Base-by-base conservation (phyloP, 768 basidiomycete species). In the Baorangia bicolor region DNA sequence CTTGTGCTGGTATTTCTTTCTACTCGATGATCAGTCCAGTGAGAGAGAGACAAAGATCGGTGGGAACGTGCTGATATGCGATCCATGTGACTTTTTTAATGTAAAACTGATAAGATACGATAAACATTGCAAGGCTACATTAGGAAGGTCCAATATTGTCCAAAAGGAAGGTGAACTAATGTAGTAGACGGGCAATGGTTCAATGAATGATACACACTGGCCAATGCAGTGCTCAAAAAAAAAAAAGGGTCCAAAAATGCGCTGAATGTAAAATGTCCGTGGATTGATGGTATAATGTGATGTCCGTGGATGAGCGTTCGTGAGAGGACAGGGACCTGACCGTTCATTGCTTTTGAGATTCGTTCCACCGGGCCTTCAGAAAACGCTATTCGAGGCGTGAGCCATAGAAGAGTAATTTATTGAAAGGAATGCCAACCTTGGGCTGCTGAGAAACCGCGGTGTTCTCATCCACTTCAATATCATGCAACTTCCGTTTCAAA, bases 401-500 rank as follows among this genome's bases (percentile, higher is more conserved):
- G 51, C 3, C 13, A 8, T 13, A 11, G 7, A 31, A 20, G 7
- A 9, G 28, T 9, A 23, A 1, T 30, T 11, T 12, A 27, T 14
- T 9, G 18, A 27, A 25, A 13, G 12, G 25, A 37, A 28, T 2
- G 28, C 54, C 20, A 14, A 65, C 68, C 58, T 69, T 71, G 51
- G 60, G 65, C 10, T 58, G 57, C 8, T 56, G 45, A 25, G 46
- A 14, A 31, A 14, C 25, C 11, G 33, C 8, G 3, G 12, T 11
- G 13, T 6, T 12, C 1, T 16, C 53, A 4, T 60, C 60, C 0
- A 9, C 23, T 8, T 65, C 68, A 4, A 37, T 3, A 20, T 63
- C 68, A 16, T 65, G 56, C 14, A 61, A 28, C 45, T 72, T 71
- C 2, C 68, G 63, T 44, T 70, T 69, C 41, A 45, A 28, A 35